phyloP scores from a whole-genome alignment of 1,284 basidiomycete species.

The Apiotrichum gracile region DNA sequence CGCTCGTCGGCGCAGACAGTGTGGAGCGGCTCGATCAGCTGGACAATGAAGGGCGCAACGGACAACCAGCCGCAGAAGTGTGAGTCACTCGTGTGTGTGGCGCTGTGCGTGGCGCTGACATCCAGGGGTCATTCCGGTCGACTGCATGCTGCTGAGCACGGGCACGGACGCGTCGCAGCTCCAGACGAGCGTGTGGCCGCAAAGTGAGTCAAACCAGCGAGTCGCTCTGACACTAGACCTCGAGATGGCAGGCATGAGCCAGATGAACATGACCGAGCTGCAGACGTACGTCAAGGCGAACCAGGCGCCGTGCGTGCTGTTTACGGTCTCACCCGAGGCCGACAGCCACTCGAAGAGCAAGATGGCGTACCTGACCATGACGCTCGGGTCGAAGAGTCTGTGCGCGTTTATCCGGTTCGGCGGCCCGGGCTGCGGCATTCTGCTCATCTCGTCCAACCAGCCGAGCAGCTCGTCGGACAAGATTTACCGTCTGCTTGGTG shows the following conservation, averaged over 20 bases:
- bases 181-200: conserved; percentile 12
- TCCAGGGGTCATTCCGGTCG: conserved; percentile 13
- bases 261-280: conserved; percentile 16
- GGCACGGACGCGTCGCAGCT: neutral
- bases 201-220: conserved; percentile 2
- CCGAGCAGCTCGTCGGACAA: conserved; percentile 4
- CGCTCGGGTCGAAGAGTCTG: conserved; percentile 13
- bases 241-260: conserved; percentile 14
- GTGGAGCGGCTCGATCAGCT: conserved; percentile 16
- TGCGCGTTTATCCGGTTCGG: conserved; percentile 20
- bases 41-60: conserved; percentile 7
- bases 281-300: conserved; percentile 16
- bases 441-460: conserved; percentile 15
- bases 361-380: conserved; percentile 13
- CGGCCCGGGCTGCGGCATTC: conserved; percentile 16
- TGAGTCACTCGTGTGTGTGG: neutral
- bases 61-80: conserved; percentile 10
- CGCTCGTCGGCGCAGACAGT: neutral
- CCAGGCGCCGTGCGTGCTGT: conserved; percentile 18
- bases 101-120: conserved; percentile 2
- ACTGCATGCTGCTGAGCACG: conserved; percentile 11
- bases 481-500: conserved; percentile 16
- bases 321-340: conserved; percentile 2
- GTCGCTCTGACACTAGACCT: conserved; percentile 1
- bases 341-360: conserved; percentile 9